phyloP scores from a whole-genome alignment of 805 yeast species.

The Candida sakaeoensis region DNA sequence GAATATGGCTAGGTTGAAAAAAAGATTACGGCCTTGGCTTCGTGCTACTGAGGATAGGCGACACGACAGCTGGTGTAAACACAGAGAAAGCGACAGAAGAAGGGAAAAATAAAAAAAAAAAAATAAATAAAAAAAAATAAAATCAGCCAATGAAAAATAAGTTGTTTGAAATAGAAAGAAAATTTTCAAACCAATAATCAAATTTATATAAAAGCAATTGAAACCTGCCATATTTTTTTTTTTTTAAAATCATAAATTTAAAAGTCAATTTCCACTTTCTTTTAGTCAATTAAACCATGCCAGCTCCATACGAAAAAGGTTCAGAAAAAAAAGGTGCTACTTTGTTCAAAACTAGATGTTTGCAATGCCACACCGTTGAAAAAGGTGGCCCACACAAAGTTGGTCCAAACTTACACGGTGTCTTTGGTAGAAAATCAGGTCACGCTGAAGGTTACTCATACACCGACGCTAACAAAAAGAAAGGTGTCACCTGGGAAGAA shows the following conservation, averaged over 20 bases:
- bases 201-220: neutral
- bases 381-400: conserved; percentile 97
- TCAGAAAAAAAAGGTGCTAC: conserved; percentile 84
- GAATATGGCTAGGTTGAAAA: too few species aligned
- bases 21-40: too few species aligned
- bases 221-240: neutral
- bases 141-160: neutral
- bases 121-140: too few species aligned
- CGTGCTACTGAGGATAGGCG: too few species aligned
- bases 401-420: conserved; percentile 97
- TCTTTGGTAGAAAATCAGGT: conserved; percentile 91
- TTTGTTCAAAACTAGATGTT: conserved; percentile 97
- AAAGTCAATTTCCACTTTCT: neutral
- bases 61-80: neutral
- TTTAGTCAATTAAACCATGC: conserved; percentile 27
- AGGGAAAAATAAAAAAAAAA: neutral
- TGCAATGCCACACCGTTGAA: conserved; percentile 98
- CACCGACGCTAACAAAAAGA: conserved; percentile 97
- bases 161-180: neutral
- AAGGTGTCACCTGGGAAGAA: conserved; percentile 84
- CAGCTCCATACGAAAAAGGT: conserved; percentile 44
- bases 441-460: conserved; percentile 88
- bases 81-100: neutral
- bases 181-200: neutral
- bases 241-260: too few species aligned